phyloP scores from a whole-genome alignment of 2,329 filamentous ascomycete species.

The Bipolaris bicolor region DNA sequence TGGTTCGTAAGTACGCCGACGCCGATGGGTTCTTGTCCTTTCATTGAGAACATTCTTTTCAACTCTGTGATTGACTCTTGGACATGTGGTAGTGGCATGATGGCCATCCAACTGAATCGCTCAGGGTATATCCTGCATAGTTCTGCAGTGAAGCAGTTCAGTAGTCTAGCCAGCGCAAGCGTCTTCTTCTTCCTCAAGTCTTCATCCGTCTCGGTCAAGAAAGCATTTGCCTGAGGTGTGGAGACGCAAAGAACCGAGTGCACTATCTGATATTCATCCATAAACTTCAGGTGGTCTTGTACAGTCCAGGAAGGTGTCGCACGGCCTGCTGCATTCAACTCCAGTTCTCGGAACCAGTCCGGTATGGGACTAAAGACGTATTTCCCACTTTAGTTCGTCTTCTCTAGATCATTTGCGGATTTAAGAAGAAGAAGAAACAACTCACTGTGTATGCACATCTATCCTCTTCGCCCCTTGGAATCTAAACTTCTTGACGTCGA shows the following conservation, averaged over 20 bases:
- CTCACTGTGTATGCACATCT: slow-evolving; percentile 45
- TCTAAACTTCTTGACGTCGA: slow-evolving; percentile 3
- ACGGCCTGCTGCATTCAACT: slow-evolving; percentile 43
- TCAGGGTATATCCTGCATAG: slow-evolving; percentile 34
- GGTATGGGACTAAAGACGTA: slow-evolving; percentile 33
- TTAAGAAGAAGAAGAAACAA: not conserved
- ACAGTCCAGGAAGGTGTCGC: slow-evolving; percentile 42
- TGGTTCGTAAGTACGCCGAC: slow-evolving; percentile 45
- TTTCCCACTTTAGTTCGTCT: not conserved
- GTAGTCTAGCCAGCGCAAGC: slow-evolving; percentile 40
- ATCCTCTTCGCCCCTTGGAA: slow-evolving; percentile 34
- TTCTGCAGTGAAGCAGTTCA: slow-evolving; percentile 43
- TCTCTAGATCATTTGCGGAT: no score
- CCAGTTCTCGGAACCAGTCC: slow-evolving; percentile 42
- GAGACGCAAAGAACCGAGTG: slow-evolving; percentile 42
- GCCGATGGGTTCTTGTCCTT: slow-evolving; percentile 38
- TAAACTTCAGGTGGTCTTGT: slow-evolving; percentile 41
- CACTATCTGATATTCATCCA: slow-evolving; percentile 36
- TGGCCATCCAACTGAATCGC: slow-evolving; percentile 38
- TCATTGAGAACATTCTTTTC: slow-evolving; percentile 32
- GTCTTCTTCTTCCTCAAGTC: slow-evolving; percentile 30
- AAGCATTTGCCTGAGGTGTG: slow-evolving; percentile 47
- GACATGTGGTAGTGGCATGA: slow-evolving; percentile 41
- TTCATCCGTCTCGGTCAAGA: slow-evolving; percentile 20
- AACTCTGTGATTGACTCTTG: slow-evolving; percentile 38